Percentiles rank a stretch among this genome's conserved stretches.
Conservation (phyloP, 1,139 yeast genomes). For the Geotrichum aggregatum region DNA sequence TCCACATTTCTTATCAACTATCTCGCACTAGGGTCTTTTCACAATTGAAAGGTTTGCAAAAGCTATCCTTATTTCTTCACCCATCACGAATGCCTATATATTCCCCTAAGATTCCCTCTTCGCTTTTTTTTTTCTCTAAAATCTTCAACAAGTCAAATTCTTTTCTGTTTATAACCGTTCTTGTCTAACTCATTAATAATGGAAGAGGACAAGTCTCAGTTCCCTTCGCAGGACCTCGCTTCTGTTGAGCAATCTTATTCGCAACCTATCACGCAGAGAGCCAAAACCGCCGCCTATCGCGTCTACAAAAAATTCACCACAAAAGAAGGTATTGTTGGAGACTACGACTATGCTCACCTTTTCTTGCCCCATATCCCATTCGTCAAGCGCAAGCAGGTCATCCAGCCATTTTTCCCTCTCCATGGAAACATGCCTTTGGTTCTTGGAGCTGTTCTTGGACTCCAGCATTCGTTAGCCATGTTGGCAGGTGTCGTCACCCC, state of each 20-base stretch:
- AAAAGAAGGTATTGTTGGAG: constrained; percentile 73
- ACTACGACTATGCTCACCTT: constrained; percentile 71
- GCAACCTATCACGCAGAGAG: constrained; percentile 2
- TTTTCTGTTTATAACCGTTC: neutral
- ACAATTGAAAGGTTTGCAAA: too few species aligned
- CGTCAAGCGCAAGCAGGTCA: constrained; percentile 45
- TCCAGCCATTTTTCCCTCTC: constrained; percentile 69
- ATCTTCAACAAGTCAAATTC: neutral
- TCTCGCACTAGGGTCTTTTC: too few species aligned
- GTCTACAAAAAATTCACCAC: constrained; percentile 41
- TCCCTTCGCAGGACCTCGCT: neutral
- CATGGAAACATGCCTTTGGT: constrained; percentile 74
- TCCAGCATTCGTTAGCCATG: constrained; percentile 87
- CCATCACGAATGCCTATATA: too few species aligned
- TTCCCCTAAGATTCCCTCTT: neutral
- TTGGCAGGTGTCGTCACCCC: constrained; percentile 89
- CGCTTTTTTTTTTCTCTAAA: neutral
- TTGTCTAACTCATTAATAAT: neutral
- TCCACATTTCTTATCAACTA: too few species aligned
- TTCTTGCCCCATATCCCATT: constrained; percentile 78
- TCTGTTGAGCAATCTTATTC: neutral
- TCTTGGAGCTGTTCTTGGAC: constrained; percentile 70
- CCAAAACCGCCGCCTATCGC: constrained; percentile 12
- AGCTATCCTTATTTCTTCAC: too few species aligned
- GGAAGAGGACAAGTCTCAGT: constrained; percentile 14